These are phyloP conservation scores for Marasmius sp. DNA, from an alignment of 1,284 basidiomycete species.

Conservation along the genomic window DNA sequence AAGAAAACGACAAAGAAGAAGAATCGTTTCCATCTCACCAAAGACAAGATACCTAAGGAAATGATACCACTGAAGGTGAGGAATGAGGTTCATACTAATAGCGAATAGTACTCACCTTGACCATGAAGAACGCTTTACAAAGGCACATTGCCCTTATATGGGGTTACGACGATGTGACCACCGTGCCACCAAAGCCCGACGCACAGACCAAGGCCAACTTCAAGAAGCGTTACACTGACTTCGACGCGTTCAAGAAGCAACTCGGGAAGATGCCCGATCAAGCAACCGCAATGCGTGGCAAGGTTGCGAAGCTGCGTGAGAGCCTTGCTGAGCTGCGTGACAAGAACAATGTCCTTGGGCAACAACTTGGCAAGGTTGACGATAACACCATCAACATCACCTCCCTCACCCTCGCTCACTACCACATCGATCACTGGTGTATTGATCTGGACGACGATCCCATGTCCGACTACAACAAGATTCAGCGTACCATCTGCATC, in stretches of 20 bases:
- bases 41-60: neutral
- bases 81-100: neutral
- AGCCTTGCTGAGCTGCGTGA: no score
- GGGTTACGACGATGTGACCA: neutral
- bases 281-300: neutral
- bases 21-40: neutral
- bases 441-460: neutral
- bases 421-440: neutral
- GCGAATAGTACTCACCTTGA: neutral
- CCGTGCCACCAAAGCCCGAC: neutral
- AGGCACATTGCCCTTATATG: neutral
- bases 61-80: neutral
- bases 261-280: neutral
- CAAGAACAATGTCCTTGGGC: neutral
- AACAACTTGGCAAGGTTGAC: neutral
- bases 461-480: neutral
- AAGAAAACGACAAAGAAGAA: neutral
- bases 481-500: neutral
- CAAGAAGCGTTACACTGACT: neutral
- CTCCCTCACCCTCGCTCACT: neutral
- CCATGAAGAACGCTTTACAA: neutral
- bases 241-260: neutral
- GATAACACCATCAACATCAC: neutral
- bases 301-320: neutral
- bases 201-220: neutral